A percentile compares a stretch with the other conserved stretches of the same genome.
These are phyloP conservation scores for Pyricularia sp. DNA, from an alignment of 2,329 filamentous ascomycete genomes.

Conservation along the genomic window DNA sequence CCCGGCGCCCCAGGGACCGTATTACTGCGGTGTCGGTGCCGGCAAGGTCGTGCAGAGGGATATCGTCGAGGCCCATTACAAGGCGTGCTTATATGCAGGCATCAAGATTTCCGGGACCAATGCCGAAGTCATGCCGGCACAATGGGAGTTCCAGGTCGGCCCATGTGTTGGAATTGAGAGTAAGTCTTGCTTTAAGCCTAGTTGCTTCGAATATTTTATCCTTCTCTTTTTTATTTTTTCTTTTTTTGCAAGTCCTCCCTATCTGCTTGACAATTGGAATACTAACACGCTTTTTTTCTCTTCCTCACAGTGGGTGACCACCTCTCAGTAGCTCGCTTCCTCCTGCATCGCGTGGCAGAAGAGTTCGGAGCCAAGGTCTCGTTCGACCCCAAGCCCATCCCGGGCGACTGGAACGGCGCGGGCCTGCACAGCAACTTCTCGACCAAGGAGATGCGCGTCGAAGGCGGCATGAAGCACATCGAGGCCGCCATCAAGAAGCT, in stretches of 20 bases:
- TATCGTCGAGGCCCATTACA: slow-evolving; percentile 78
- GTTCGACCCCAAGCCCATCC: slow-evolving; percentile 88
- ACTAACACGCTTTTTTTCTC: not conserved
- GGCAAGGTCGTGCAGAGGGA: slow-evolving; percentile 97
- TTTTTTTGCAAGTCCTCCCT: not conserved
- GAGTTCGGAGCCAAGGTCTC: slow-evolving; percentile 95
- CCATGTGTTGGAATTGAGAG: slow-evolving; percentile 70
- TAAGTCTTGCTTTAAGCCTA: not conserved
- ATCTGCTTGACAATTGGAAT: slow-evolving; percentile 13
- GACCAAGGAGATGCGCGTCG: slow-evolving; percentile 72
- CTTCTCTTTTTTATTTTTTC: not conserved
- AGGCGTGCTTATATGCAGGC: slow-evolving; percentile 66
- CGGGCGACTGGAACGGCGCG: slow-evolving; percentile 82
- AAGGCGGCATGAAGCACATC: slow-evolving; percentile 92
- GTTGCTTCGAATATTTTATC: not conserved
- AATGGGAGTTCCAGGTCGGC: slow-evolving; percentile 68
- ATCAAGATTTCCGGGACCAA: slow-evolving; percentile 97
- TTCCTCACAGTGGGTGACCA: slow-evolving; percentile 63
- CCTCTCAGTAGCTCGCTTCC: slow-evolving; percentile 86
- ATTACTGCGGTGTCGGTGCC: slow-evolving; percentile 96
- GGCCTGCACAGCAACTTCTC: slow-evolving; percentile 78
- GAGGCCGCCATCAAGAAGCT: slow-evolving; percentile 78
- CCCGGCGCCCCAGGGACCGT: slow-evolving; percentile 85
- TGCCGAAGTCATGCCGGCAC: slow-evolving; percentile 82
- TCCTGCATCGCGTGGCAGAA: slow-evolving; percentile 72